These are phyloP conservation scores for Leccinum rimulosum DNA, from an alignment of 768 basidiomycete genomes.

Conservation along the genomic window DNA sequence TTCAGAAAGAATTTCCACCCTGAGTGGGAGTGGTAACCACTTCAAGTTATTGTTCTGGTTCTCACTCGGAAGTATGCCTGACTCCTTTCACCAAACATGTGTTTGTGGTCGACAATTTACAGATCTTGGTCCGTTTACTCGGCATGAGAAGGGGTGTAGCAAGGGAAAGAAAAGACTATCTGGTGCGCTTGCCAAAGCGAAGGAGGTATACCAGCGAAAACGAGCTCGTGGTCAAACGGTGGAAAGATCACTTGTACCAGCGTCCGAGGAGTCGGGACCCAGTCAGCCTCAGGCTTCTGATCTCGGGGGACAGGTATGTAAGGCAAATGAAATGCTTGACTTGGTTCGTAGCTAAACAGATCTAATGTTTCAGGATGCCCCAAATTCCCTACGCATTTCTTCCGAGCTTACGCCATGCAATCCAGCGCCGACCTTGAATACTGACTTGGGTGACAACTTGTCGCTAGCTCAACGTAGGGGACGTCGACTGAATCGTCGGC, in stretches of 20 bases:
- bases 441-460: neutral
- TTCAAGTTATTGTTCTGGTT: neutral
- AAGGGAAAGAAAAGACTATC: neutral
- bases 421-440: neutral
- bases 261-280: neutral
- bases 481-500: neutral
- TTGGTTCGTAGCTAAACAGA: neutral
- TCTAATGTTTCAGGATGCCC: neutral
- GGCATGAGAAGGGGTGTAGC: neutral
- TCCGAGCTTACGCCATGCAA: neutral
- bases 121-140: neutral
- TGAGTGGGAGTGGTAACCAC: neutral
- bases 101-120: neutral
- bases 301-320: neutral
- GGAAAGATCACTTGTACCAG: neutral
- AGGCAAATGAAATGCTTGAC: neutral
- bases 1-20: neutral
- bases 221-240: neutral
- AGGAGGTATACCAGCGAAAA: neutral
- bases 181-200: neutral
- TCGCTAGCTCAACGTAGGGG: neutral
- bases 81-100: neutral
- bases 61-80: neutral
- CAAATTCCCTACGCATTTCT: neutral
- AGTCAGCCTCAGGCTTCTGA: too few species aligned